These are phyloP conservation scores for Astragalus glycyphyllos DNA, from an alignment of 306 rosid genomes.

Conservation along the genomic window DNA sequence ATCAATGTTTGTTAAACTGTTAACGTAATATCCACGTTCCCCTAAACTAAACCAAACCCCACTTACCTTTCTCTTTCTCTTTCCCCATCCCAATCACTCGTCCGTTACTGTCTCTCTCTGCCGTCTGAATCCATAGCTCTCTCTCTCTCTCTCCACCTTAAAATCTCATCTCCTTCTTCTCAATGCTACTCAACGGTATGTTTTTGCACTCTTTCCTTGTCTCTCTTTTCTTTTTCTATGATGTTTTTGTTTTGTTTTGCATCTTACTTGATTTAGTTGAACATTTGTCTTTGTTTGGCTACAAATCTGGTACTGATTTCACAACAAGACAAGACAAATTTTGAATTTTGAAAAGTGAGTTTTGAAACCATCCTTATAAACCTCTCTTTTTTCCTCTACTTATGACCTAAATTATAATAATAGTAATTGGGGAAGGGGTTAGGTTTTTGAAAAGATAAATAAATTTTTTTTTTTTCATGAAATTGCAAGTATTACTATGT, in stretches of 20 bases:
- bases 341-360: slow-evolving; percentile 42
- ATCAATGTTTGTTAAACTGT: slow-evolving; percentile 34
- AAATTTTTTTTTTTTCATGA: neutral
- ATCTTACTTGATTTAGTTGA: neutral
- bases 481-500: slow-evolving; percentile 14
- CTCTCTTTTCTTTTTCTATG: neutral
- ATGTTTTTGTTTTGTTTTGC: neutral
- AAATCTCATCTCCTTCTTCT: slow-evolving; percentile 38
- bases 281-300: slow-evolving; percentile 26
- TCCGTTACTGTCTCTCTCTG: slow-evolving; percentile 32
- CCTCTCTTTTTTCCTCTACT: neutral
- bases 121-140: neutral
- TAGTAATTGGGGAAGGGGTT: slow-evolving; percentile 29
- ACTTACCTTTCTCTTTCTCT: slow-evolving; percentile 39
- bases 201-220: neutral
- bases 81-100: neutral
- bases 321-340: slow-evolving; percentile 1
- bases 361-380: slow-evolving; percentile 23
- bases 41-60: neutral
- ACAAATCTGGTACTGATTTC: slow-evolving; percentile 7
- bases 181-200: slow-evolving; percentile 48
- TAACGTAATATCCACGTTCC: slow-evolving; percentile 24
- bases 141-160: neutral
- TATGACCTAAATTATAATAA: slow-evolving; percentile 17
- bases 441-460: slow-evolving; percentile 3